Evolutionary conservation across 2,329 filamentous ascomycete species (phyloP).

Genomic region (Verticillium albo-atrum): DNA sequence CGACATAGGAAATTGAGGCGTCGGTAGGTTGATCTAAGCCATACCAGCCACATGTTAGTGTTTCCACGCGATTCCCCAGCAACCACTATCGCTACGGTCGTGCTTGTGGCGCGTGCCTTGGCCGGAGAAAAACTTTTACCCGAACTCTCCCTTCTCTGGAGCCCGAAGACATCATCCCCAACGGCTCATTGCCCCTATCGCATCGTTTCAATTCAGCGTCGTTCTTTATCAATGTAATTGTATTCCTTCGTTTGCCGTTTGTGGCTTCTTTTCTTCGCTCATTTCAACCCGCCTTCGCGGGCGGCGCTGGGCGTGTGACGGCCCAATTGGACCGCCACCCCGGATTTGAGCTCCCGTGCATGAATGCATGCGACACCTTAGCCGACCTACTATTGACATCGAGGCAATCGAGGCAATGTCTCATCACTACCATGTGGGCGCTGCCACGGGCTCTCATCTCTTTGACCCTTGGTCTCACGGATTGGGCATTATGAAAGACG

Average conservation of each 20-base stretch:
- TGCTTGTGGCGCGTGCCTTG: neutral
- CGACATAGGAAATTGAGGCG: no score
- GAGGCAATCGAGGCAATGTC: constrained; percentile 5
- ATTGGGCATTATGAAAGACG: constrained; percentile 28
- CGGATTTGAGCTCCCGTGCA: neutral
- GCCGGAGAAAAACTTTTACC: neutral
- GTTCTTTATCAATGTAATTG: neutral
- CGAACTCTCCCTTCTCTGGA: neutral
- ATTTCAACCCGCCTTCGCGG: neutral
- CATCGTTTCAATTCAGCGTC: neutral
- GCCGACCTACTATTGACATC: neutral
- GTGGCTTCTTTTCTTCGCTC: neutral
- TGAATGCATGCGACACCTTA: neutral
- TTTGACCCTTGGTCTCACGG: constrained; percentile 25
- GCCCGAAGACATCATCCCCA: neutral
- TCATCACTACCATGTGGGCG: constrained; percentile 8
- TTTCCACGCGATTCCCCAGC: neutral
- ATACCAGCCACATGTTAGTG: no score
- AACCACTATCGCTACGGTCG: neutral
- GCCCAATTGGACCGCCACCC: neutral
- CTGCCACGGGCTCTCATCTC: constrained; percentile 10
- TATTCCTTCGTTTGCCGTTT: neutral
- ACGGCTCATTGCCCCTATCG: neutral
- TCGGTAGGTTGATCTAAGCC: no score
- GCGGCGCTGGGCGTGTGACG: neutral